Conservation (phyloP, 2,329 filamentous ascomycete species). For the Albifimbria verrucaria region DNA sequence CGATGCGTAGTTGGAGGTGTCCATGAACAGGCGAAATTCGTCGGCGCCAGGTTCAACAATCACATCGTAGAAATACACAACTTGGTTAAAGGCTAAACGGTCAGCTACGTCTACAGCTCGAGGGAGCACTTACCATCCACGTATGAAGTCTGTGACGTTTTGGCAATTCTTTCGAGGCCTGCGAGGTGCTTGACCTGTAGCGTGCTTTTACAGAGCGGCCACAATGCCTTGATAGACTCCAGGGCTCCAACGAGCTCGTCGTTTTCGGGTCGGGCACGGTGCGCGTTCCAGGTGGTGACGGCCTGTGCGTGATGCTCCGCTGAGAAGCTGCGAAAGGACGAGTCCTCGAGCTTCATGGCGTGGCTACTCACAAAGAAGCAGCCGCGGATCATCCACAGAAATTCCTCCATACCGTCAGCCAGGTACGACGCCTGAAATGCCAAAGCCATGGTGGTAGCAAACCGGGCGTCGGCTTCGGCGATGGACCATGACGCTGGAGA, state of each 20-base stretch:
- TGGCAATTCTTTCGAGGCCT: conserved; percentile 3
- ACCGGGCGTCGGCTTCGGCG: conserved; percentile 30
- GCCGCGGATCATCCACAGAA: conserved; percentile 13
- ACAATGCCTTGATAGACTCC: conserved; percentile 1
- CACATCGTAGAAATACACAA: background rate
- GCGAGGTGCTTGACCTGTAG: conserved; percentile 8
- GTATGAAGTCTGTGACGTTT: conserved; percentile 2
- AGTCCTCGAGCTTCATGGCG: conserved; percentile 5
- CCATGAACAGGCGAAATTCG: conserved; percentile 10
- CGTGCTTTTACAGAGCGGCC: conserved; percentile 8
- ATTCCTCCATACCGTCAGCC: background rate
- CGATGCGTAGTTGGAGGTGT: conserved; percentile 5
- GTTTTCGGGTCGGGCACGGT: too few species aligned
- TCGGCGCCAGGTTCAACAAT: conserved; percentile 5
- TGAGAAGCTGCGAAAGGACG: conserved; percentile 7
- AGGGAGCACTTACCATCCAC: conserved; percentile 6
- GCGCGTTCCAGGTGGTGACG: conserved; percentile 1
- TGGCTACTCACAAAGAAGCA: background rate
- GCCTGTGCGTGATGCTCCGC: conserved; percentile 4
- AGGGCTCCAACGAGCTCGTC: background rate
- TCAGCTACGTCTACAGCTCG: background rate
- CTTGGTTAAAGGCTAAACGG: conserved; percentile 4
- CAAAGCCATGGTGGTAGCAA: conserved; percentile 27
- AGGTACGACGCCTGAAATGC: conserved; percentile 9
- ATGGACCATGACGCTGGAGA: conserved; percentile 17